Evolutionary conservation across 176 grass and related monocot species (phyloP).

Genomic region (Musa acuminata): DNA sequence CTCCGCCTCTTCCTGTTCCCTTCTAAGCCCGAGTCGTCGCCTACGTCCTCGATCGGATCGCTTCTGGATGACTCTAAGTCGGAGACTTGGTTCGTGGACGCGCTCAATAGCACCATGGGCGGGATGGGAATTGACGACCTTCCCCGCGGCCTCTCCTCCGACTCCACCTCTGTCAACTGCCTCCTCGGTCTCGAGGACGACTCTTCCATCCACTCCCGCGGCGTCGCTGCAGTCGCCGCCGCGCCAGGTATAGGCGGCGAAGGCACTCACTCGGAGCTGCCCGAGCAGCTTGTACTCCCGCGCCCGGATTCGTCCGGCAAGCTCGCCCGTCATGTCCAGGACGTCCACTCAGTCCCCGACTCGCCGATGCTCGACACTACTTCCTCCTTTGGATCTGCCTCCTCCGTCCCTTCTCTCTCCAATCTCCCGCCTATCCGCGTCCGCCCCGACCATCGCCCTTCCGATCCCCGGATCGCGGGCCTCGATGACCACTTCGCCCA

Average conservation of each 20-base stretch:
- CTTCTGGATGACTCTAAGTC: conserved; percentile 81
- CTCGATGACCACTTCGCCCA: conserved; percentile 68
- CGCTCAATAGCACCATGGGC: conserved; percentile 69
- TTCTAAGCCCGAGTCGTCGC: conserved; percentile 55
- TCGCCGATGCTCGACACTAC: conserved; percentile 81
- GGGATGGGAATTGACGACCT: conserved; percentile 49
- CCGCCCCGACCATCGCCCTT: conserved; percentile 40
- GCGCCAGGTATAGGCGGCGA: neutral
- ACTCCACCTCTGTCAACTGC: conserved; percentile 86
- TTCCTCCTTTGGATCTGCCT: conserved; percentile 74
- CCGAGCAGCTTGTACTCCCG: conserved; percentile 11
- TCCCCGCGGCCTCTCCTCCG: conserved; percentile 58
- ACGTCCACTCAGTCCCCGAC: conserved; percentile 74
- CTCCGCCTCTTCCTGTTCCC: conserved; percentile 94
- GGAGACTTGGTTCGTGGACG: conserved; percentile 90
- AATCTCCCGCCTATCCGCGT: conserved; percentile 83
- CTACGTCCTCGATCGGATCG: conserved; percentile 60
- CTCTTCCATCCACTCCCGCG: conserved; percentile 61
- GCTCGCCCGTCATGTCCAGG: conserved; percentile 25
- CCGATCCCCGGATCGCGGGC: conserved; percentile 23
- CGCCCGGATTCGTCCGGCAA: conserved; percentile 5
- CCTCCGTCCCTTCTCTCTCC: conserved; percentile 69
- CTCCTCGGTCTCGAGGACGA: conserved; percentile 90
- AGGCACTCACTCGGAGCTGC: conserved; percentile 13
- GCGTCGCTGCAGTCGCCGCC: conserved; percentile 1